A percentile compares a stretch with the other conserved stretches of the same genome.
phyloP scores from a whole-genome alignment of 345 rosid species.

The Draba incana region DNA sequence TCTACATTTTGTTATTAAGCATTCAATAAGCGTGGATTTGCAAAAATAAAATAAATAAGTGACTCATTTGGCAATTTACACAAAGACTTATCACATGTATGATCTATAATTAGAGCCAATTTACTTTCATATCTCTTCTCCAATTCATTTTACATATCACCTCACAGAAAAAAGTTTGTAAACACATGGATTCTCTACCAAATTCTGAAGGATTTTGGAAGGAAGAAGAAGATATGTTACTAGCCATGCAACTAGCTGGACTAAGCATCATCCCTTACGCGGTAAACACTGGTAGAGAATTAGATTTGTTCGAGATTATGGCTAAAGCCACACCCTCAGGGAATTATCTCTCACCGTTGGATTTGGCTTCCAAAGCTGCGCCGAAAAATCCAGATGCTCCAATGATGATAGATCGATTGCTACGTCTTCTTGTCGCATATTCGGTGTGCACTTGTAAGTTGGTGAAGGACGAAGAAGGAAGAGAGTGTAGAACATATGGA shows the following conservation, averaged over 20 bases:
- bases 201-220: not conserved
- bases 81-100: too few species aligned
- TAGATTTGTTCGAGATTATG: constrained; percentile 24
- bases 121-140: not conserved
- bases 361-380: constrained; percentile 25
- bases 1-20: too few species aligned
- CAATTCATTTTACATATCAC: not conserved
- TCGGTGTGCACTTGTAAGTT: constrained; percentile 28
- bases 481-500: constrained; percentile 15
- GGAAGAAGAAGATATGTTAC: constrained; percentile 13
- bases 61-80: too few species aligned
- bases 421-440: constrained; percentile 26
- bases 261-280: not conserved
- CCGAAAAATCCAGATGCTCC: constrained; percentile 25
- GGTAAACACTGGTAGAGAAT: not conserved
- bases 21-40: too few species aligned
- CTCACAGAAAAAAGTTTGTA: not conserved
- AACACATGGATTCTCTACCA: not conserved
- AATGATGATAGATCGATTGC: constrained; percentile 31
- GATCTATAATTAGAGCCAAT: not conserved
- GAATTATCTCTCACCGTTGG: constrained; percentile 14
- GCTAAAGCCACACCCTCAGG: constrained; percentile 10
- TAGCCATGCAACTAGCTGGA: constrained; percentile 1
- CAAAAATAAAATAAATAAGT: too few species aligned
- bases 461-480: constrained; percentile 25